A percentile compares a stretch with the other conserved stretches of the same genome.
phyloP scores from a whole-genome alignment of 2,329 filamentous ascomycete species.

The Raffaelea deltoideospora region DNA sequence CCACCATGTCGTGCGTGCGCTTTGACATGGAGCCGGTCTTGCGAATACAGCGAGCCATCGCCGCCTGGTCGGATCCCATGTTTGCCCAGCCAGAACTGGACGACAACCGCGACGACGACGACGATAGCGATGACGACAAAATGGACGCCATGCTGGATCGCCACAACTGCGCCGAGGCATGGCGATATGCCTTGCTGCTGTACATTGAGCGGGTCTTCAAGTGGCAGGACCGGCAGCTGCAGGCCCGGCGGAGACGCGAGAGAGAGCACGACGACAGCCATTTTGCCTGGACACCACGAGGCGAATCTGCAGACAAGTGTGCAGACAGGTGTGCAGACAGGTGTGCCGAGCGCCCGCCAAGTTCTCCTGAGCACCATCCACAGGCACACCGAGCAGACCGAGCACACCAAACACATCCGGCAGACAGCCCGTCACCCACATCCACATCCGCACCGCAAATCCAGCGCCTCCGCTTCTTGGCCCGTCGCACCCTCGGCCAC shows the following conservation, averaged over 20 bases:
- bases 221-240: conserved; percentile 5
- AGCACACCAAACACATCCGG: no score
- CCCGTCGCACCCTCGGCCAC: conserved; percentile 16
- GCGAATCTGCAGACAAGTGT: no score
- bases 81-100: conserved; percentile 3
- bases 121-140: not conserved
- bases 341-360: no score
- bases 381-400: not conserved
- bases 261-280: not conserved
- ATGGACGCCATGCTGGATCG: conserved; percentile 10
- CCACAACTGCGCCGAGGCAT: conserved; percentile 19
- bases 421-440: no score
- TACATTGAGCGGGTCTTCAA: conserved; percentile 18
- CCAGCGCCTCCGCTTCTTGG: conserved; percentile 7
- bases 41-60: conserved; percentile 10
- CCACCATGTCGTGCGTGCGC: conserved; percentile 16
- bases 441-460: no score
- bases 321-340: no score
- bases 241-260: not conserved
- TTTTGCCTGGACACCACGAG: no score
- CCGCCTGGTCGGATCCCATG: conserved; percentile 7
- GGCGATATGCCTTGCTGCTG: conserved; percentile 17
- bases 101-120: not conserved
- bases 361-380: no score
- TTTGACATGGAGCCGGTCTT: conserved; percentile 13